These are phyloP conservation scores for Phytomonas sp. DNA, from an alignment of 208 protist species.

Conservation along the genomic window DNA sequence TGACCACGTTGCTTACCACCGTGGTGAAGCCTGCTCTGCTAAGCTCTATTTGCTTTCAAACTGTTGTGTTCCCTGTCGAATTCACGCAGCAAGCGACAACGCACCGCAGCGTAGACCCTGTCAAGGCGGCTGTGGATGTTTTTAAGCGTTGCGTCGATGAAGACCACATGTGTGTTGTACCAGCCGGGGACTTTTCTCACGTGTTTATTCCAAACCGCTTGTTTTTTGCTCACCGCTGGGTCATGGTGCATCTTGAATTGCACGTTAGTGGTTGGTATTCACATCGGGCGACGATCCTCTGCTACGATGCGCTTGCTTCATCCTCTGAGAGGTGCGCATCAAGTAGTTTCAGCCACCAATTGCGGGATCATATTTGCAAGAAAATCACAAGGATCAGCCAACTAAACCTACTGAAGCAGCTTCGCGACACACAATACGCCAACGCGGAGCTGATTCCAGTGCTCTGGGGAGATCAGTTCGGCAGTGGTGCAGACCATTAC, in stretches of 20 bases:
- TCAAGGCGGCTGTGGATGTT: conserved; percentile 39
- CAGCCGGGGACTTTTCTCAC: conserved; percentile 24
- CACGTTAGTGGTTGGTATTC: not conserved
- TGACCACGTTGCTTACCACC: conserved; percentile 34
- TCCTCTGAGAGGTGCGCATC: conserved; percentile 7
- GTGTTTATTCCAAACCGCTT: conserved; percentile 40
- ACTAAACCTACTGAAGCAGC: conserved; percentile 74
- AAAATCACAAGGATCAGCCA: conserved; percentile 77
- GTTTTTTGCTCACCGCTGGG: conserved; percentile 46
- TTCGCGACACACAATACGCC: conserved; percentile 76
- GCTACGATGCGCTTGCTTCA: conserved; percentile 26
- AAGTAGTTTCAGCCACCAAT: conserved; percentile 18
- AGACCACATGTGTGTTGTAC: conserved; percentile 71
- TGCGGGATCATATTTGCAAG: conserved; percentile 39
- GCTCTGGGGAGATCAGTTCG: conserved; percentile 81
- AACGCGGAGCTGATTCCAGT: conserved; percentile 67
- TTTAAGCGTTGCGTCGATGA: conserved; percentile 65
- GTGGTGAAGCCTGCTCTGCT: conserved; percentile 57
- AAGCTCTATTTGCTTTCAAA: conserved; percentile 35
- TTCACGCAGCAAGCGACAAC: conserved; percentile 68
- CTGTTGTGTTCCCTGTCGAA: conserved; percentile 45
- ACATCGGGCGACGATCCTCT: conserved; percentile 27
- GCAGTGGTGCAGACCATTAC: conserved; percentile 8
- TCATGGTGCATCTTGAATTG: conserved; percentile 46
- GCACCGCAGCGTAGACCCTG: conserved; percentile 38